phyloP scores from a whole-genome alignment of 169 alveolate genomes.

The Besnoitia besnoiti region DNA sequence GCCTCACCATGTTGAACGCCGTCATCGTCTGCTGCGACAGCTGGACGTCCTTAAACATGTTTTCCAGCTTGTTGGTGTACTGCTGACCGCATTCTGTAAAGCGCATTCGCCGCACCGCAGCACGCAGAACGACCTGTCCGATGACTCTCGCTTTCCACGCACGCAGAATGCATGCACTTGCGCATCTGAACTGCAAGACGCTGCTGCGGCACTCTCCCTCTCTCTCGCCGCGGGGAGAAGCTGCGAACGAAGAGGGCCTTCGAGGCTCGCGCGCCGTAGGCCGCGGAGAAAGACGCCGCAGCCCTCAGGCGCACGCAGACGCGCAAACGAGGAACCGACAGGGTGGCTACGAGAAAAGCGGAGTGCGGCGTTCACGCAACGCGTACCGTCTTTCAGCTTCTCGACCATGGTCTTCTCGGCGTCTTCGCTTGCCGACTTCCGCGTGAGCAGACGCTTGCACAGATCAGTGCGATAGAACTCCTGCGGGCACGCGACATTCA shows the following conservation, averaged over 20 bases:
- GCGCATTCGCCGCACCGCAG: neutral
- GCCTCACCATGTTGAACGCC: neutral
- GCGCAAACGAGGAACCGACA: too few relatives aligned
- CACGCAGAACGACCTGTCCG: neutral
- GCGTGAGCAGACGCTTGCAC: conserved; percentile 72
- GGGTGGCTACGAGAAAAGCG: neutral
- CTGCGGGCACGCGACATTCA: neutral
- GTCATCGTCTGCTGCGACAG: neutral
- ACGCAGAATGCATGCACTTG: neutral
- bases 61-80: conserved; percentile 75
- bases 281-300: neutral
- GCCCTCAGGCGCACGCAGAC: neutral
- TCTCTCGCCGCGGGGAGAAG: neutral
- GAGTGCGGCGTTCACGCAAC: neutral
- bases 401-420: conserved; percentile 74
- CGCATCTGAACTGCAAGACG: neutral
- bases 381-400: conserved; percentile 67
- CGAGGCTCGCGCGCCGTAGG: too few relatives aligned
- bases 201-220: neutral
- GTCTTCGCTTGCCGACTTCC: conserved; percentile 68
- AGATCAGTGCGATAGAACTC: conserved; percentile 69
- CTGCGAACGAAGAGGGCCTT: neutral
- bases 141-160: neutral
- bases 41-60: conserved; percentile 78
- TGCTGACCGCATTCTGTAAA: conserved; percentile 75